phyloP scores from a whole-genome alignment of 768 basidiomycete species.

The Termitomyces sp. region DNA sequence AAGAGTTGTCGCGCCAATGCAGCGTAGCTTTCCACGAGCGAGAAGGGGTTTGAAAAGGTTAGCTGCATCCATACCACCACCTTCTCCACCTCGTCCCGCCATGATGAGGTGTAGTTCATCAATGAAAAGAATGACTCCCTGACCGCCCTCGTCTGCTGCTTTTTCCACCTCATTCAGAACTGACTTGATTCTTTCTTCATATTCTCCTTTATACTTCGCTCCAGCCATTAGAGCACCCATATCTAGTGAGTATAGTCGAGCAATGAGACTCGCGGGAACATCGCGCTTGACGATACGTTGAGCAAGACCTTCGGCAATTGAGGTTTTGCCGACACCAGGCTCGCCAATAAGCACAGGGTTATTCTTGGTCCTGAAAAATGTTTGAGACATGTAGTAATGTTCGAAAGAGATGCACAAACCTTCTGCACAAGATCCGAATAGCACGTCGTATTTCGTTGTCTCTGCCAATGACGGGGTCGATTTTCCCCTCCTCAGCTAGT shows the following conservation, averaged over 20 bases:
- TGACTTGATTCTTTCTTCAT: conserved; percentile 92
- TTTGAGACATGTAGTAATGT: neutral
- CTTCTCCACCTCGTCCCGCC: conserved; percentile 77
- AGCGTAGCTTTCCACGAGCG: conserved; percentile 70
- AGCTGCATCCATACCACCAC: conserved; percentile 90
- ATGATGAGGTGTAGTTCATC: conserved; percentile 95
- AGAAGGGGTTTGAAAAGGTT: conserved; percentile 91
- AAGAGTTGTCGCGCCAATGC: conserved; percentile 89
- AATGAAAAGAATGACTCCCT: conserved; percentile 86
- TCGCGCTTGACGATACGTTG: conserved; percentile 94
- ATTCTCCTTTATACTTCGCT: conserved; percentile 90
- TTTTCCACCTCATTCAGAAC: conserved; percentile 94
- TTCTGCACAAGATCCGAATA: conserved; percentile 77
- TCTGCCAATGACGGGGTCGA: conserved; percentile 93
- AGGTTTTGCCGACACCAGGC: conserved; percentile 93
- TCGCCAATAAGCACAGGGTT: conserved; percentile 97
- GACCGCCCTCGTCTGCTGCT: conserved; percentile 65
- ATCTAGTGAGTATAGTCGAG: conserved; percentile 79
- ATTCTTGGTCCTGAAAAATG: conserved; percentile 72
- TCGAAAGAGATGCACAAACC: conserved; percentile 27
- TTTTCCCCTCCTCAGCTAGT: conserved; percentile 85
- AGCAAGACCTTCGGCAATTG: conserved; percentile 92
- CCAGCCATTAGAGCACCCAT: conserved; percentile 96
- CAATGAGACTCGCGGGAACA: conserved; percentile 70
- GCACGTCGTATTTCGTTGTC: conserved; percentile 88